Evolutionary conservation across 805 yeast genomes (phyloP).

Genomic region (Candida schatavii): DNA sequence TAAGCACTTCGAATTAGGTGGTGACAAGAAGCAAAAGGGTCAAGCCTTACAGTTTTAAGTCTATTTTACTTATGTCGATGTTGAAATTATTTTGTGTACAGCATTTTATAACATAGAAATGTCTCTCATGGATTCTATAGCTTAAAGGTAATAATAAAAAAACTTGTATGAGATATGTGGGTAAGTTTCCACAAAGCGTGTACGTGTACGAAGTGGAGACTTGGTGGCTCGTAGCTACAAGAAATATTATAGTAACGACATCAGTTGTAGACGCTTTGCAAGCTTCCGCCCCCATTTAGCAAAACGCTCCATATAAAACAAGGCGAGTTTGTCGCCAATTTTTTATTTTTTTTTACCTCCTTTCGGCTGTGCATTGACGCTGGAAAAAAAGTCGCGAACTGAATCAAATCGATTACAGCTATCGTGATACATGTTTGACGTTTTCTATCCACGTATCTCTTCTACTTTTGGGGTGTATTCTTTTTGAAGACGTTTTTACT

Average conservation of each 20-base stretch:
- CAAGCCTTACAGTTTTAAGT: conserved; percentile 98
- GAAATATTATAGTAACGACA: too few species aligned
- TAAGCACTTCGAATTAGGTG: conserved; percentile 99
- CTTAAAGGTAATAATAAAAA: conserved; percentile 4
- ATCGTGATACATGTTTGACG: neutral
- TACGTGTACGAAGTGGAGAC: too few species aligned
- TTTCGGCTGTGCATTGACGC: neutral
- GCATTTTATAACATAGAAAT: conserved; percentile 1
- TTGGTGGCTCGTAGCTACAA: too few species aligned
- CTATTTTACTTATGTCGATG: conserved; percentile 11
- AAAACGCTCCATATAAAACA: too few species aligned
- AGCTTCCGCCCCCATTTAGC: too few species aligned
- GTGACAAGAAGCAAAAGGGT: conserved; percentile 99
- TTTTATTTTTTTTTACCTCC: neutral
- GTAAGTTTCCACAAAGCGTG: too few species aligned
- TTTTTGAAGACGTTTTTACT: too few species aligned
- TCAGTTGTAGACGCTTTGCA: too few species aligned
- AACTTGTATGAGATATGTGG: conserved; percentile 4
- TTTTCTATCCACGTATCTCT: neutral
- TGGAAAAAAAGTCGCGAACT: neutral
- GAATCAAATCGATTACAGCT: neutral
- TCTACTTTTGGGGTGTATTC: neutral
- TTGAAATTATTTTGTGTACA: conserved; percentile 3
- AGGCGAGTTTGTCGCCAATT: too few species aligned
- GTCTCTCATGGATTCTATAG: conserved; percentile 5